These are phyloP conservation scores for Nemania sp. DNA, from an alignment of 2,329 filamentous ascomycete genomes.

Conservation along the genomic window DNA sequence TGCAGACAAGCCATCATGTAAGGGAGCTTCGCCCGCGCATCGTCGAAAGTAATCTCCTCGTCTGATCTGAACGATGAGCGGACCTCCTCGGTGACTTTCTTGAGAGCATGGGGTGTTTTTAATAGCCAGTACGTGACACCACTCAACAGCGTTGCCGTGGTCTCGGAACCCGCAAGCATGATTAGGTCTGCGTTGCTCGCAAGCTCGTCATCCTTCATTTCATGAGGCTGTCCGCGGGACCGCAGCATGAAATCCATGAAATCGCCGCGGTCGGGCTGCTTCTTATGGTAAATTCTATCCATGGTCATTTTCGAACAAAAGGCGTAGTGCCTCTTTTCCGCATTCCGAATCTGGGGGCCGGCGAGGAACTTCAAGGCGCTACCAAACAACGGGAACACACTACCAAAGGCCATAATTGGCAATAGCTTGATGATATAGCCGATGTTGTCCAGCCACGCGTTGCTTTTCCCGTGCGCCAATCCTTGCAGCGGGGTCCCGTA, in stretches of 20 bases:
- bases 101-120: slow-evolving; percentile 38
- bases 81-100: slow-evolving; percentile 43
- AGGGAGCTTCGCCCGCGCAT: slow-evolving; percentile 28
- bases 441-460: slow-evolving; percentile 36
- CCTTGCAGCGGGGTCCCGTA: slow-evolving; percentile 36
- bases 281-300: slow-evolving; percentile 32
- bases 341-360: slow-evolving; percentile 34
- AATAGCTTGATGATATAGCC: slow-evolving; percentile 29
- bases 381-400: slow-evolving; percentile 25
- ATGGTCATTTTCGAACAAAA: slow-evolving; percentile 31
- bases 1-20: slow-evolving; percentile 35
- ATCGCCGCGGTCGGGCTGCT: slow-evolving; percentile 36
- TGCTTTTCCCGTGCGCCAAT: slow-evolving; percentile 44
- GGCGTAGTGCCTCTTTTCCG: slow-evolving; percentile 34
- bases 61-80: slow-evolving; percentile 51
- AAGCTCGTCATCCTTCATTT: slow-evolving; percentile 39
- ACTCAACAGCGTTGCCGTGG: slow-evolving; percentile 37
- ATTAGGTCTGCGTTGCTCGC: slow-evolving; percentile 38
- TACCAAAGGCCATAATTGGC: slow-evolving; percentile 30
- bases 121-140: slow-evolving; percentile 36
- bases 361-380: slow-evolving; percentile 25
- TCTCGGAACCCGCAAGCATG: slow-evolving; percentile 39
- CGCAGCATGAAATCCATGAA: slow-evolving; percentile 40
- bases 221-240: slow-evolving; percentile 36
- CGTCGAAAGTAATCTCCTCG: slow-evolving; percentile 48